phyloP scores from a whole-genome alignment of 495 filamentous ascomycete species.

The Hypoxylon cercidicola region DNA sequence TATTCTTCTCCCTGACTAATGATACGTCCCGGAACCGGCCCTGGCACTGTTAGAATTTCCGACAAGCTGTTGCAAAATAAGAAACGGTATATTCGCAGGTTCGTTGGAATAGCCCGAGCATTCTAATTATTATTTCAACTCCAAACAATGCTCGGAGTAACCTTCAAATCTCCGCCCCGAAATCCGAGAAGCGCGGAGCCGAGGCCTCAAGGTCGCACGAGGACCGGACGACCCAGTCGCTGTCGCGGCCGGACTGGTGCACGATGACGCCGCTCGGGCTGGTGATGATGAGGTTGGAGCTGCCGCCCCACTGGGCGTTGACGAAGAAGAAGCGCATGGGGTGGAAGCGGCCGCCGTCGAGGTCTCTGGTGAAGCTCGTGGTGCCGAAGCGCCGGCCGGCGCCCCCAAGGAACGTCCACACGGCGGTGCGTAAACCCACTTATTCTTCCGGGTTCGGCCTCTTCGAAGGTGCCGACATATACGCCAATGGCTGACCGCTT shows the following conservation, averaged over 20 bases:
- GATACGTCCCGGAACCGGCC: too few relatives aligned
- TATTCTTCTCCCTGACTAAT: too few relatives aligned
- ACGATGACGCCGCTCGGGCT: conserved; percentile 31
- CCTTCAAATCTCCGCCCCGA: conserved; percentile 30
- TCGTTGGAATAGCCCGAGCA: too few relatives aligned
- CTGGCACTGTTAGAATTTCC: too few relatives aligned
- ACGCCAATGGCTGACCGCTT: too few relatives aligned
- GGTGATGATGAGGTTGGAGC: conserved; percentile 27
- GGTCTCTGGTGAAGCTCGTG: conserved; percentile 26
- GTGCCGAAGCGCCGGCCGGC: conserved; percentile 15
- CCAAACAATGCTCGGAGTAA: too few relatives aligned
- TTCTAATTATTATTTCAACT: background rate
- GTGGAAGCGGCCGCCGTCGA: conserved; percentile 14
- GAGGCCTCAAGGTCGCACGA: conserved; percentile 10
- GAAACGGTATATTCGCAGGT: too few relatives aligned
- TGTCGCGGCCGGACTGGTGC: conserved; percentile 25
- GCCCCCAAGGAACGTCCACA: conserved; percentile 25
- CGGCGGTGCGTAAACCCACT: too few relatives aligned
- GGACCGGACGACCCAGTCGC: conserved; percentile 24
- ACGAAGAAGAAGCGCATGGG: conserved; percentile 29
- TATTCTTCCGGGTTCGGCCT: too few relatives aligned
- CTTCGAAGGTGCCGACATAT: too few relatives aligned
- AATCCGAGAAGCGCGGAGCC: conserved; percentile 19
- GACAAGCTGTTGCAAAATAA: too few relatives aligned
- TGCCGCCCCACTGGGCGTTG: conserved; percentile 22